Evolutionary conservation across 2,329 filamentous ascomycete species (phyloP), one percentile per base, ranked within the genome.

Genomic region (Trichoderma sp.): DNA sequence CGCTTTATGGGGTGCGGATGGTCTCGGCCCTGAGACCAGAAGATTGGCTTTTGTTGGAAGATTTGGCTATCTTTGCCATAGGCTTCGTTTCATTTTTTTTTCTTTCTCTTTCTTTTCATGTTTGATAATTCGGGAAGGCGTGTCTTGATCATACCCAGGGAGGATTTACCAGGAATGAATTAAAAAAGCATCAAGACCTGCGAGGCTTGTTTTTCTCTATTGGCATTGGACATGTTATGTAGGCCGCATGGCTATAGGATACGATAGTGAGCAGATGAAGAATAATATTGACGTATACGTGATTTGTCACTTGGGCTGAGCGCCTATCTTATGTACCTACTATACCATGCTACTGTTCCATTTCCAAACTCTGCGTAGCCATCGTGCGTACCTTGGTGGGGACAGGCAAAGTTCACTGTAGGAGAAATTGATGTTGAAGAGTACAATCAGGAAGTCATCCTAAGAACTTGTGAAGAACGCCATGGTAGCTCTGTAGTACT

Each of bases 71-170:
- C 47, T 71, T 66, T 60, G 51, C 39, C 56, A 26, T 32, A 12
- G 32, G 39, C 21, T 24, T 56, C 51, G 26, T 61, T 7, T 24
- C 34, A 64, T 65, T 34, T 24, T 24, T 24, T 24, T 28, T 21
- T 58, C 15, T 30, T 12, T 30, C n/a, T 43, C 21, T 43, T 36
- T n/a, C 21, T 65, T 32, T 63, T 43, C 18, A 60, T 51, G 62
- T 28, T n/a, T 62, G 57, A 47, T 26, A 53, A 36, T 53, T 47
- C 39, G 57, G 57, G 32, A 70, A 36, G 24, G 47, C 32, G 64
- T 57, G 53, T 26, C 51, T 67, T 58, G 64, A 62, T 36, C 66
- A 70, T 70, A 70, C 66, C 56, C 66, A 62, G 57, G 66, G 66
- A 62, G 57, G 57, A 58, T 70, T 60, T 30, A 61, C 11, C 32